phyloP scores from a whole-genome alignment of 768 basidiomycete species.

The Daedaleopsis nitida region DNA sequence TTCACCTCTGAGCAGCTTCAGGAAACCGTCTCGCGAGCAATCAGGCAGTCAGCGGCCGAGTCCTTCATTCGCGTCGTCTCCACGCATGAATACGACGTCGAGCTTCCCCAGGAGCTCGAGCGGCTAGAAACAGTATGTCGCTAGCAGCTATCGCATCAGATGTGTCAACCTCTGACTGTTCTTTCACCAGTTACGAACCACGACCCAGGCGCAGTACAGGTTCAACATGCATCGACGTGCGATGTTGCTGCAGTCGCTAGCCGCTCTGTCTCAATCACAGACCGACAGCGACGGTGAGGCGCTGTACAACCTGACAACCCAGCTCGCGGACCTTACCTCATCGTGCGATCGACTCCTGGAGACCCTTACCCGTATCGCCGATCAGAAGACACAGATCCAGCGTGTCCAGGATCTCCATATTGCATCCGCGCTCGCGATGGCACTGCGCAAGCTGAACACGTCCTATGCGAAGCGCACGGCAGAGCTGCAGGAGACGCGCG shows the following conservation, averaged over 20 bases:
- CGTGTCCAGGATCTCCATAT: constrained; percentile 65
- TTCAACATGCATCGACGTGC: constrained; percentile 67
- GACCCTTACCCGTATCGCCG: constrained; percentile 57
- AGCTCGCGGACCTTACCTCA: constrained; percentile 60
- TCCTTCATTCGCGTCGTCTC: constrained; percentile 74
- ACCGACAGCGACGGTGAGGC: constrained; percentile 38
- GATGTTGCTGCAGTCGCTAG: constrained; percentile 72
- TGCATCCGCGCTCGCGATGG: constrained; percentile 77
- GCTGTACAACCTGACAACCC: constrained; percentile 48
- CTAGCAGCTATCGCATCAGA: not conserved
- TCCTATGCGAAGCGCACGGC: constrained; percentile 67
- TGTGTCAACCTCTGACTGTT: not conserved
- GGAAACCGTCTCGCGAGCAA: constrained; percentile 69
- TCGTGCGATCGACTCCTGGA: constrained; percentile 60
- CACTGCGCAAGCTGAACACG: constrained; percentile 76
- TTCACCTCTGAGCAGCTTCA: constrained; percentile 58
- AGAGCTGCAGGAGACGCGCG: constrained; percentile 53
- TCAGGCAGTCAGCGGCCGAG: constrained; percentile 66
- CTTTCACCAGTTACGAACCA: constrained; percentile 40
- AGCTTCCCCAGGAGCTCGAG: constrained; percentile 59
- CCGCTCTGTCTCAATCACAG: constrained; percentile 46
- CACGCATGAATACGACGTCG: constrained; percentile 58
- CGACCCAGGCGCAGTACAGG: constrained; percentile 66
- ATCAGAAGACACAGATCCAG: constrained; percentile 67
- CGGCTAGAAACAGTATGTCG: constrained; percentile 45